phyloP scores from a whole-genome alignment of 257 asterid species.

The Agastache rugosa region DNA sequence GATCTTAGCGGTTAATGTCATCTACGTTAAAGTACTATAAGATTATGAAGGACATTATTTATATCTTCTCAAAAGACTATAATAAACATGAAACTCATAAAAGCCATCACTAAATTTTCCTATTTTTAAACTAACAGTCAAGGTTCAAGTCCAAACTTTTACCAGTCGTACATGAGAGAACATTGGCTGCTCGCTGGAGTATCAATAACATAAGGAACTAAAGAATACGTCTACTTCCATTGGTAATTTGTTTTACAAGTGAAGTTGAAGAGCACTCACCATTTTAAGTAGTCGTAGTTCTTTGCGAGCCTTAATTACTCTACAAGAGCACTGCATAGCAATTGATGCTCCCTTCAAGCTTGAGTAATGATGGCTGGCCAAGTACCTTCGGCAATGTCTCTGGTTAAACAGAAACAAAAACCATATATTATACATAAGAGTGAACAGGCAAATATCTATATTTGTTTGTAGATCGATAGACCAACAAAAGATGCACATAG shows the following conservation, averaged over 20 bases:
- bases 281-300: conserved; percentile 47
- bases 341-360: conserved; percentile 50
- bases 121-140: conserved; percentile 14
- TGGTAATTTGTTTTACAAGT: not conserved
- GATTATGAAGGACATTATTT: not conserved
- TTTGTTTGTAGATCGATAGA: not conserved
- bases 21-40: not conserved
- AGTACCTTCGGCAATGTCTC: conserved; percentile 48
- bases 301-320: conserved; percentile 41
- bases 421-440: conserved; percentile 4
- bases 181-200: conserved; percentile 12
- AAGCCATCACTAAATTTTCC: conserved; percentile 5
- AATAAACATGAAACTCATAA: not conserved
- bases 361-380: conserved; percentile 39
- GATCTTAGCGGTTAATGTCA: not conserved
- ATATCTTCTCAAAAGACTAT: not conserved
- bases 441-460: conserved; percentile 10
- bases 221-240: conserved; percentile 11
- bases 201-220: conserved; percentile 14
- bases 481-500: conserved; percentile 20
- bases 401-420: conserved; percentile 36
- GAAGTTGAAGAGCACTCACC: conserved; percentile 42
- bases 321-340: conserved; percentile 53
- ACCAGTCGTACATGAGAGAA: not conserved
- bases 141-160: conserved; percentile 14